A percentile compares a stretch with the other conserved stretches of the same genome.
phyloP scores from a whole-genome alignment of 495 filamentous ascomycete genomes.

The Ramalina peruviana region DNA sequence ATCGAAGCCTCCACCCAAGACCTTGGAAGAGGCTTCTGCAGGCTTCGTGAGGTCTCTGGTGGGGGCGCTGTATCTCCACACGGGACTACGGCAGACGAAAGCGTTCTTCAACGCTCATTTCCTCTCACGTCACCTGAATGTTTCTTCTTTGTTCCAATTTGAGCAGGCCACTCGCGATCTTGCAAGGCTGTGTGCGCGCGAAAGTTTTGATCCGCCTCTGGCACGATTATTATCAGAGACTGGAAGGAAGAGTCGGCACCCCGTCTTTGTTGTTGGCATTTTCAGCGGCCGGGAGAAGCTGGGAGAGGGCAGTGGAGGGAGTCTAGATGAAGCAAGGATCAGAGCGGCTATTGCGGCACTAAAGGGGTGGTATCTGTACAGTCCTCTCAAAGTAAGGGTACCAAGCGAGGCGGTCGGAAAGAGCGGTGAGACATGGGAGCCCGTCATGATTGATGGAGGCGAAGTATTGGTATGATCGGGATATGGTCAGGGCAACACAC shows the following conservation, averaged over 20 bases:
- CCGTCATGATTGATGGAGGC: constrained; percentile 76
- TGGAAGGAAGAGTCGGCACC: constrained; percentile 62
- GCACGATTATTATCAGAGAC: constrained; percentile 81
- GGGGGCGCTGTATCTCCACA: constrained; percentile 74
- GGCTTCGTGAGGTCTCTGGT: constrained; percentile 67
- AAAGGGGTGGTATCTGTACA: constrained; percentile 93
- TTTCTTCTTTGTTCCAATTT: constrained; percentile 70
- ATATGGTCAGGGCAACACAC: too few relatives aligned
- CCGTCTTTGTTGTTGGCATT: constrained; percentile 91
- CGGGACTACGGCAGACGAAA: constrained; percentile 53
- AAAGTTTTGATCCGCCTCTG: constrained; percentile 78
- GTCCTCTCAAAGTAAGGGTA: constrained; percentile 53
- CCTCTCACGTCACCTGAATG: constrained; percentile 61
- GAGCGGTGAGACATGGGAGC: constrained; percentile 54
- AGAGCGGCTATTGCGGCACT: constrained; percentile 71
- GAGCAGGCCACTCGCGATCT: constrained; percentile 69
- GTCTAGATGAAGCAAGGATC: constrained; percentile 59
- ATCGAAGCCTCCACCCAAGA: constrained; percentile 20
- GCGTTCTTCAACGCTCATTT: constrained; percentile 73
- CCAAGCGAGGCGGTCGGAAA: constrained; percentile 69
- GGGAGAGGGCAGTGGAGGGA: constrained; percentile 68
- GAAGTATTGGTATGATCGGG: constrained; percentile 58
- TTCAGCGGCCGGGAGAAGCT: constrained; percentile 79
- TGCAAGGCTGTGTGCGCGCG: constrained; percentile 61
- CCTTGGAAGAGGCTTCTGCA: constrained; percentile 37